Evolutionary conservation across 2,329 filamentous ascomycete species (phyloP), one percentile per base, ranked within the genome.

Genomic region (Aureobasidium sp.): DNA sequence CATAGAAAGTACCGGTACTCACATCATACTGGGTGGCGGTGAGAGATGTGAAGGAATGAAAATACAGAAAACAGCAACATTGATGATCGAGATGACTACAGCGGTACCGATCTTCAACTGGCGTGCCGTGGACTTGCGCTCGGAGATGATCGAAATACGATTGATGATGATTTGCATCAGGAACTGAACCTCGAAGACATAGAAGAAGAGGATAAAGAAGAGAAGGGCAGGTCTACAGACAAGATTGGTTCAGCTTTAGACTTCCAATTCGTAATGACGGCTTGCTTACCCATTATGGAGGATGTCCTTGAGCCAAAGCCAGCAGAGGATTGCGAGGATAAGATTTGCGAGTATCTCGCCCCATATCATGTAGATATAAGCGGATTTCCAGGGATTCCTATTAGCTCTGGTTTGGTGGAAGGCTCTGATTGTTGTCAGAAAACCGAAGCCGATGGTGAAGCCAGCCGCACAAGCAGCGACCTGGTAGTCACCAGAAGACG

Each of bases 291-390:
- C 59, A 20, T 61, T 61, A 1, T 50, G 29, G 8, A 64, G 38
- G 27, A 61, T 40, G 20, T 45, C 61, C 10, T 67, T 64, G 16
- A 67, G n/a, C 38, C 65, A 65, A 7, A 64, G n/a, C 58, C 69
- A 80, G 67, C 75, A 75, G 53, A 84, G 76, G 29, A 82, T 67
- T 8, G 76, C 78, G 73, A 85, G 84, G 11, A 75, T 68, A 15
- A 82, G 72, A 15, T 79, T 84, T 4, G 80, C 79, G 1, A 76
- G 2, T 4, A 85, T 75, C 69, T 85, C 83, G 33, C 79, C 64
- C 83, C 83, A 85, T 60, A 85, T 78, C 79, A 85, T 80, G 74
- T 80, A 81, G 0, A 85, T 48, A 25, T 64, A 68, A 20, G 59
- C 59, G 48, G 56, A 66, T 23, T 55, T 45, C 7, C 50, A 43